Evolutionary conservation across 106 monocot species (phyloP), one percentile per base, ranked within the genome.

Genomic region (Platanthera zijinensis): DNA sequence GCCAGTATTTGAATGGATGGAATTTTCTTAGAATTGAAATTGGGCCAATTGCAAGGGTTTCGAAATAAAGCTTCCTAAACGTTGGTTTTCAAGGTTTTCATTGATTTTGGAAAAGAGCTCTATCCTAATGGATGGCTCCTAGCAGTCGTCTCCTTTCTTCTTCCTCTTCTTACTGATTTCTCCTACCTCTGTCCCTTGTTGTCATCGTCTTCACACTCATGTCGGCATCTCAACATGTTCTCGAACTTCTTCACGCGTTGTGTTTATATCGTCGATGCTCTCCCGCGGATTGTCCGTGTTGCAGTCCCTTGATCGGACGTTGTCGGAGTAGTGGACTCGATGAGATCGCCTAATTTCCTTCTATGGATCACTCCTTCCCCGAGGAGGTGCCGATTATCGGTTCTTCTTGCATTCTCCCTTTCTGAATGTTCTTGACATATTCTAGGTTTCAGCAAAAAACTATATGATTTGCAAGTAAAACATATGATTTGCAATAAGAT

Each of bases 331-430:
- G 48, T 48, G 45, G 48, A 70, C 10, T 45, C 6, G 10, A 45
- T 70, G 1, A 70, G 48, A 70, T 70, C n/a, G 48, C 47, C 70
- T 48, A 15, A 48, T 45, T 70, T 45, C n/a, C 70, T 46, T 47
- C 70, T 70, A 17, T 48, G 47, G 70, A 70, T 72, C 72, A 9
- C 21, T 72, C 50, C 51, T 72, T 72, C 12, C 51, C 51, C 18
- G 72, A 51, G 21, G 72, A 72, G 72, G 51, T 72, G 50, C 13
- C 7, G 22, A 10, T n/a, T 51, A 0, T 22, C 1, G 72, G 8
- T 15, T 51, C 10, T 50, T 19, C 22, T 51, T 10, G 21, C 21
- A 72, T 72, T 72, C 11, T 0, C 7, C 7, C 72, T 51, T 10
- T 51, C 22, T 51, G 17, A 15, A 4, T 51, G 18, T 70, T 48